phyloP scores from a whole-genome alignment of 805 yeast genomes.

The Wickerhamia fluorescens region DNA sequence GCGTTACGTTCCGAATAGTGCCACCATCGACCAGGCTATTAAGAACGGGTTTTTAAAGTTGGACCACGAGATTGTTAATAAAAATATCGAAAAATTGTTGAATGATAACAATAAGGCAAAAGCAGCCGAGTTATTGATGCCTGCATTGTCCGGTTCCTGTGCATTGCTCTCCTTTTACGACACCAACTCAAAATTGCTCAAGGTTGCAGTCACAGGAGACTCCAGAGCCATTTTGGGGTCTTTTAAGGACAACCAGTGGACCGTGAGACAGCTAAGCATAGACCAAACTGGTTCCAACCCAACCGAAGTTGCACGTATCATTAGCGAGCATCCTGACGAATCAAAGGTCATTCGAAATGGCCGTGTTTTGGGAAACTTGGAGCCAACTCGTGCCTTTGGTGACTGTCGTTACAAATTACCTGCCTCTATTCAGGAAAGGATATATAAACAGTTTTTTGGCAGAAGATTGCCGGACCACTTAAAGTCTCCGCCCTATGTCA shows the following conservation, averaged over 20 bases:
- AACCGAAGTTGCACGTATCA: conserved; percentile 75
- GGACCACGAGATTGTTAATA: conserved; percentile 81
- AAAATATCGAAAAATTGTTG: conserved; percentile 63
- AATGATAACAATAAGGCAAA: conserved; percentile 59
- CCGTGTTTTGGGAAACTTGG: conserved; percentile 85
- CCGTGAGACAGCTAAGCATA: conserved; percentile 74
- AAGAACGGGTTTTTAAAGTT: conserved; percentile 72
- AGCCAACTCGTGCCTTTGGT: conserved; percentile 95
- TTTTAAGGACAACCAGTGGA: conserved; percentile 68
- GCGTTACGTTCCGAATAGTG: conserved; percentile 59
- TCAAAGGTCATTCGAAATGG: conserved; percentile 79
- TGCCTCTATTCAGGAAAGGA: conserved; percentile 62
- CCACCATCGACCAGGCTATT: conserved; percentile 72
- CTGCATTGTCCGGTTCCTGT: conserved; percentile 94
- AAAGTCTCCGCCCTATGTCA: conserved; percentile 92
- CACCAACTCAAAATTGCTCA: conserved; percentile 58
- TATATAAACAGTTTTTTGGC: conserved; percentile 76
- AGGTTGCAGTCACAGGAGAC: conserved; percentile 95
- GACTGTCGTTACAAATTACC: conserved; percentile 92
- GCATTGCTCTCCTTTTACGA: conserved; percentile 85
- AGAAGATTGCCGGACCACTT: conserved; percentile 65
- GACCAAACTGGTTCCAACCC: conserved; percentile 95
- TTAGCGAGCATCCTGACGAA: conserved; percentile 87
- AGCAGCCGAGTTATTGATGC: conserved; percentile 72
- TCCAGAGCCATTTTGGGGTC: conserved; percentile 87